These are phyloP conservation scores for Metschnikowia noctiluminum DNA, from an alignment of 805 yeast genomes.

Conservation along the genomic window DNA sequence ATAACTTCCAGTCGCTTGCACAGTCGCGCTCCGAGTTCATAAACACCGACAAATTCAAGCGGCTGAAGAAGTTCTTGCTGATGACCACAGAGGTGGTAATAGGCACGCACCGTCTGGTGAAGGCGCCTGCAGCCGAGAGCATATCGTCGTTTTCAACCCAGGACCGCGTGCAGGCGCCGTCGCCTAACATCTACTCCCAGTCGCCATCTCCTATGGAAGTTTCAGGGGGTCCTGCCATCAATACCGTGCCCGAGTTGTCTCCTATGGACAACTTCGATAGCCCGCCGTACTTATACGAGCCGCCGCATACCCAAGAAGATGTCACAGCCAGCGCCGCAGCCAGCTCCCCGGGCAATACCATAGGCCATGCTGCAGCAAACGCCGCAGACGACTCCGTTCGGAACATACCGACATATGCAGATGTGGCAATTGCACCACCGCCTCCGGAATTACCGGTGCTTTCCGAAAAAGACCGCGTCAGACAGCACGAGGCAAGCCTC, in stretches of 20 bases:
- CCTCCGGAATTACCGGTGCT: conserved; percentile 19
- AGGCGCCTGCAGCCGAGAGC: neutral
- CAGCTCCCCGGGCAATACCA: too few relatives aligned
- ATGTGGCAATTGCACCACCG: conserved; percentile 11
- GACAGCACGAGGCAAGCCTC: conserved; percentile 53
- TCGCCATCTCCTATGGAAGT: neutral
- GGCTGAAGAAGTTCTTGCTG: conserved; percentile 75
- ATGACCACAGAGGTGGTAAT: conserved; percentile 74
- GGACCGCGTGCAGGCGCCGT: neutral
- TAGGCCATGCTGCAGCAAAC: conserved; percentile 5
- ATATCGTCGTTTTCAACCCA: neutral
- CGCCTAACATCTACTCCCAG: neutral
- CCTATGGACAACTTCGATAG: conserved; percentile 21
- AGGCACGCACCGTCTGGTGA: conserved; percentile 65
- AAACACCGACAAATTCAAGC: conserved; percentile 76
- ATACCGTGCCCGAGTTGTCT: conserved; percentile 9
- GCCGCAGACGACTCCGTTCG: neutral
- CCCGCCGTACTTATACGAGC: conserved; percentile 26
- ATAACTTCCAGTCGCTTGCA: conserved; percentile 19
- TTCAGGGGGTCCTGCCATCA: neutral
- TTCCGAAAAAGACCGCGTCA: conserved; percentile 57
- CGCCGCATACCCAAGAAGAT: conserved; percentile 3
- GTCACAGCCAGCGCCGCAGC: neutral
- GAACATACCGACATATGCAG: conserved; percentile 26
- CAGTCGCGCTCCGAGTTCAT: conserved; percentile 46